Base-by-base conservation (phyloP, 768 basidiomycete genomes). In the Albatrellus ellisii region DNA sequence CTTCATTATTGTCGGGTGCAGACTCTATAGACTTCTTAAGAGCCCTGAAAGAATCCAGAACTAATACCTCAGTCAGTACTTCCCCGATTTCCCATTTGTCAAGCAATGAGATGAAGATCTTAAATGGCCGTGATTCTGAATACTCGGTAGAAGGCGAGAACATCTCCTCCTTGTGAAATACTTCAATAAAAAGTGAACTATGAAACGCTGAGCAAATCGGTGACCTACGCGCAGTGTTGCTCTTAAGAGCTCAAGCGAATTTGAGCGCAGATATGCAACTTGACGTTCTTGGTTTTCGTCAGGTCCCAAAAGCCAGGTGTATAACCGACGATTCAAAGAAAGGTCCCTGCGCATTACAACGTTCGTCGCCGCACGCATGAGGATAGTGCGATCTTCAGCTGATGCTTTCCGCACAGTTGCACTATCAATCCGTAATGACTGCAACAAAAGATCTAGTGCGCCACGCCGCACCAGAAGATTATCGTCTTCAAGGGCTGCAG, bases 81-180 rank as follows among this genome's bases (percentile, higher is more conserved):
- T 72, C 74, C 4, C 94, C 94, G 34, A 98, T 81, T 58, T 98
- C 95, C 86, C 89, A 97, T 59, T 95, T 95, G 59, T 99, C 95
- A 50, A 97, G 65, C 14, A 98, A 60, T 1, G 90, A 92, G 18
- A 98, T 80, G 58, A 95, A 92, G 26, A 98, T 84, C 61, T 92
- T 94, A 72, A 91, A 98, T 0, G 95, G 89, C 20, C 87, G 66
- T 3, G 84, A 82, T 46, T 80, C 78, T 1, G 81, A 66, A 49
- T 88, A 89, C 44, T 79, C 77, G 38, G 72, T 69, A 2, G 77
- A 77, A 2, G 79, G 79, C 9, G 68, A 61, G 46, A 73, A 66
- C 85, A 91, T 89, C 48, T 91, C 87, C 34, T 70, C 67, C 81
- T 89, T 7, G 29, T 8, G 4, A 18, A 2, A 11, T 21, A 18